Evolutionary conservation across 768 basidiomycete genomes (phyloP), one percentile per base, ranked within the genome.

Genomic region (Rhodocollybia butyracea): DNA sequence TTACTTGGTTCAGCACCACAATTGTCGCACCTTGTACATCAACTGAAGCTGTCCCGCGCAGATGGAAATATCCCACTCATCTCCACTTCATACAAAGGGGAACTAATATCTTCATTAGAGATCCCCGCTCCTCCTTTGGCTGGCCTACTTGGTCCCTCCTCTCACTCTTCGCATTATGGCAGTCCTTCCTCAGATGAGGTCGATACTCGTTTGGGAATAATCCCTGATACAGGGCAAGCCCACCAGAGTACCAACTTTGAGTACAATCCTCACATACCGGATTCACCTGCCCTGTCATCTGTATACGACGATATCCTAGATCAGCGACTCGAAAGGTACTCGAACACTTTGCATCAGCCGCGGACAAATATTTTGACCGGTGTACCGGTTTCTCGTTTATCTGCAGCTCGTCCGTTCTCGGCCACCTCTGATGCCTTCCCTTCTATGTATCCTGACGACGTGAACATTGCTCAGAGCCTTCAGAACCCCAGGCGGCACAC

Each of bases 1-100:
- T 73, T 91, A 40, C 72, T 82, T 38, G 89, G 88, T 27, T 79
- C 85, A 26, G 78, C 83, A 1, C 74, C 76, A 26, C 84, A 88
- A 57, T 74, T 89, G 7, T 71, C 75, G 34, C 80, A 82, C 55
- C 70, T 87, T 46, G 69, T 86, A 26, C 76, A 75, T 57, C 78
- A 73, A 47, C 67, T 86, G 30, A 74, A 69, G 43, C 61, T 64
- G 10, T 65, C 63, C 40, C 59, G 63, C 2, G 60, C 66, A 21
- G 68, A 69, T 21, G 60, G 70, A 10, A 73, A 75, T 48, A 60
- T 76, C 54, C 62, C 57, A 38, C 62, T 76, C 32, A 71, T 70
- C 45, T 69, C 73, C 1, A 76, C 75, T 2, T 60, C 67, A 19
- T 74, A 76, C 56, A 68, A 62, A 40, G 60, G 70, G 22, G 68